phyloP scores from a whole-genome alignment of 768 basidiomycete species.

The Trametes cinnabarina region DNA sequence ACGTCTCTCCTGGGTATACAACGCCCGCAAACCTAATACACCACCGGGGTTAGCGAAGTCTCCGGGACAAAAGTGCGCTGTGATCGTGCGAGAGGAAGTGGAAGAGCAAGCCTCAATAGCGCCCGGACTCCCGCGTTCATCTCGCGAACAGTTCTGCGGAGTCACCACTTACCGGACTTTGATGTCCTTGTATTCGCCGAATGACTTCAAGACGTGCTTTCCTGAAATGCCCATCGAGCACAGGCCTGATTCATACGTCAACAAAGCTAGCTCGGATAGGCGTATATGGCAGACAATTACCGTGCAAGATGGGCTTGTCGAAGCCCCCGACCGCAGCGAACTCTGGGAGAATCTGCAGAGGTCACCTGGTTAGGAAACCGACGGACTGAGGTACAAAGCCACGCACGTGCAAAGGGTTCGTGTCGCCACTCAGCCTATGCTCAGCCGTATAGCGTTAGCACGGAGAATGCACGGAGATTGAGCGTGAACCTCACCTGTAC shows the following conservation, averaged over 20 bases:
- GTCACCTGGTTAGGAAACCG: too few species aligned
- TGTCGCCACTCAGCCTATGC: slow-evolving; percentile 81
- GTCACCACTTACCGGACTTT: slow-evolving; percentile 76
- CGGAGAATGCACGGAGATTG: background rate
- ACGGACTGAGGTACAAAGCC: too few species aligned
- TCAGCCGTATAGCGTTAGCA: background rate
- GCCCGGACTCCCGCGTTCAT: background rate
- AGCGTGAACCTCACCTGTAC: slow-evolving; percentile 63
- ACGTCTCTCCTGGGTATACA: slow-evolving; percentile 93
- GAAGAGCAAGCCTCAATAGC: background rate
- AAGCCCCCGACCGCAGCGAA: slow-evolving; percentile 97
- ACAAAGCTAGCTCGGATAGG: background rate
- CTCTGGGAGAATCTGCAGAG: slow-evolving; percentile 77
- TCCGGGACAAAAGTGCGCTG: background rate
- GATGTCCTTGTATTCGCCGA: slow-evolving; percentile 85
- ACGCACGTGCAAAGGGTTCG: slow-evolving; percentile 84
- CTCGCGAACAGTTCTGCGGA: background rate
- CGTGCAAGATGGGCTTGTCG: slow-evolving; percentile 84
- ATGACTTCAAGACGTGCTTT: slow-evolving; percentile 88
- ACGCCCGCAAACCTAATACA: slow-evolving; percentile 74
- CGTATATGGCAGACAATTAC: slow-evolving; percentile 26
- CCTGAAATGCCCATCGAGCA: slow-evolving; percentile 92
- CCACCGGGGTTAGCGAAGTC: background rate
- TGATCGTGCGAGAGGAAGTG: background rate
- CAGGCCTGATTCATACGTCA: slow-evolving; percentile 48